These are phyloP conservation scores for Trichophyton equinum DNA, from an alignment of 2,329 filamentous ascomycete genomes.

Conservation along the genomic window DNA sequence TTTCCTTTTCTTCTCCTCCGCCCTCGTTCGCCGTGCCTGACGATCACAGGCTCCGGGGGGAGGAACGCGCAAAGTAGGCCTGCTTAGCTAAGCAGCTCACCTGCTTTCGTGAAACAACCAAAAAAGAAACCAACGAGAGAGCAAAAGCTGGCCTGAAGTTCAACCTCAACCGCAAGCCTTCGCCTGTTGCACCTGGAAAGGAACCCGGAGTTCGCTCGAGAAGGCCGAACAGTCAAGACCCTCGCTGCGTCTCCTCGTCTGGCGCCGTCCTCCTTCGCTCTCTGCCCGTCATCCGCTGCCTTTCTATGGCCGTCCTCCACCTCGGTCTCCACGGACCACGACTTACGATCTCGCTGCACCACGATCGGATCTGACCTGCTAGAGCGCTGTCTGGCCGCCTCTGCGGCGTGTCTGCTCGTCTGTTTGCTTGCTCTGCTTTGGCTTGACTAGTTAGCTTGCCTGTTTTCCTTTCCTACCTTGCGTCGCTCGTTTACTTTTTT, in stretches of 20 bases:
- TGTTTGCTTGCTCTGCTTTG: neutral
- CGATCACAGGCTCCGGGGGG: neutral
- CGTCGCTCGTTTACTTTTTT: constrained; percentile 1
- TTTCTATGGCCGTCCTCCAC: constrained; percentile 5
- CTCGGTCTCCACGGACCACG: neutral
- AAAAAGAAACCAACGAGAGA: neutral
- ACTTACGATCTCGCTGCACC: neutral
- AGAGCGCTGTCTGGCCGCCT: neutral
- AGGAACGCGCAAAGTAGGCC: neutral
- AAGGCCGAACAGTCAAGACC: neutral
- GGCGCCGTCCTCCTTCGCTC: neutral
- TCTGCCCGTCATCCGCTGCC: neutral
- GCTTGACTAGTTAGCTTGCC: neutral
- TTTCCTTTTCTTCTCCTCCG: neutral
- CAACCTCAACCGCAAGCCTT: neutral
- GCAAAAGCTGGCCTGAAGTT: constrained; percentile 1
- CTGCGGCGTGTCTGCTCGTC: neutral
- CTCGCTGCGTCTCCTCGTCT: neutral
- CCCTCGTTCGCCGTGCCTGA: neutral
- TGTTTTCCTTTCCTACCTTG: neutral
- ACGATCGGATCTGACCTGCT: neutral
- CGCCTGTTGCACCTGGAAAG: neutral
- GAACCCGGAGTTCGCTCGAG: neutral
- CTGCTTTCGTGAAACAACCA: constrained; percentile 1
- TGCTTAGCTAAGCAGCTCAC: constrained; percentile 1